Percentiles rank a stretch among this genome's conserved stretches.
Conservation (phyloP, 805 yeast species). For the Maudiozyma saulgeensis region DNA sequence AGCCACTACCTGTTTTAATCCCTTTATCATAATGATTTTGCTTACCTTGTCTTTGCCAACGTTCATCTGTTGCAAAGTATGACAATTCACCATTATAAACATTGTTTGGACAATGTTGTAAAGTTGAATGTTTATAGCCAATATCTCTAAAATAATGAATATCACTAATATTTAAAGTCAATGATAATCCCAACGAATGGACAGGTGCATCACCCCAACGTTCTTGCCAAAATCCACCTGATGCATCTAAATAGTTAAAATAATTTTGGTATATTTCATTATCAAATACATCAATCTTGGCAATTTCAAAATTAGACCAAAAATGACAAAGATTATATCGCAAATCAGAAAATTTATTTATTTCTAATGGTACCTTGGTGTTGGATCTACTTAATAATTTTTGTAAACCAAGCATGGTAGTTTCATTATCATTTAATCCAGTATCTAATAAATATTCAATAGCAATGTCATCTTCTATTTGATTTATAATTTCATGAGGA, state of each 20-base stretch:
- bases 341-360: slow-evolving; percentile 55
- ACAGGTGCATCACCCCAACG: slow-evolving; percentile 98
- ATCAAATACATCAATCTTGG: slow-evolving; percentile 65
- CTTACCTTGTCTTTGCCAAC: slow-evolving; percentile 16
- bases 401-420: slow-evolving; percentile 21
- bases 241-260: slow-evolving; percentile 55
- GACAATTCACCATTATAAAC: slow-evolving; percentile 19
- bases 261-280: slow-evolving; percentile 56
- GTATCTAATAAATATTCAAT: slow-evolving; percentile 25
- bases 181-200: slow-evolving; percentile 77
- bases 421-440: slow-evolving; percentile 2
- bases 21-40: slow-evolving; percentile 28
- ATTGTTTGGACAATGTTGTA: slow-evolving; percentile 77
- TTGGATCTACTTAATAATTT: slow-evolving; percentile 33
- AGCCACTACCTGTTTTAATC: slow-evolving; percentile 54
- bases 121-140: slow-evolving; percentile 75
- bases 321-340: slow-evolving; percentile 77
- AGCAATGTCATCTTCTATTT: slow-evolving; percentile 24
- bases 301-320: slow-evolving; percentile 92
- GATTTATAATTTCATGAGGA: slow-evolving; percentile 16
- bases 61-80: slow-evolving; percentile 28
- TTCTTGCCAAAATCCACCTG: slow-evolving; percentile 81
- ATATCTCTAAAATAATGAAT: slow-evolving; percentile 88
- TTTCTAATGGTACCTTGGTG: slow-evolving; percentile 24
- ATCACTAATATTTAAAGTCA: slow-evolving; percentile 58